Base-by-base conservation (phyloP, 2,329 filamentous ascomycete species). In the Aureobasidium sp. region DNA sequence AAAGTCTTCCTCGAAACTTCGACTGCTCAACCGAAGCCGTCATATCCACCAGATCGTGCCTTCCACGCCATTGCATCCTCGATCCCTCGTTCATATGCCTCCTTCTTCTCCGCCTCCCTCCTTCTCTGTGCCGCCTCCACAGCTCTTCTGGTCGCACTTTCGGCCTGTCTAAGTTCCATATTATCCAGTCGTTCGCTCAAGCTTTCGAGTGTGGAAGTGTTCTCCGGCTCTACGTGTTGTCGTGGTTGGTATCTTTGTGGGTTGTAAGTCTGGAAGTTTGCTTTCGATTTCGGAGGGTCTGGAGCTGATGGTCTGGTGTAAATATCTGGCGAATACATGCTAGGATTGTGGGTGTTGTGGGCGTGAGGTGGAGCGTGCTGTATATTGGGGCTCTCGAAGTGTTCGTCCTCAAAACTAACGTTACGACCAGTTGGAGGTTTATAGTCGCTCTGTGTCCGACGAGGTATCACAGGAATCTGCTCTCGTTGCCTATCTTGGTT, bases 31-130 rank as follows among this genome's bases (percentile, higher is more conserved):
- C 7, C 32, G 11, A 50, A 50, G 4, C 16, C 13, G 5, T 34
- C 34, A 51, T 27, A 37, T 5, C 21, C 13, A 27, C 21, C 32
- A 8, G 48, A 34, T 36, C 34, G 48, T 39, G 32, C 32, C 27
- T 54, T 54, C 50, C 50, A 54, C 50, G 34, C 36, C 57, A 59
- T 49, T 25, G 44, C 57, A 34, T 59, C 57, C 10, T 59, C 36
- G 3, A 59, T n/a, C 8, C 57, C 57, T 21, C 36, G 27, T 6
- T 50, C 57, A 8, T 59, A 59, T 3, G 57, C 57, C 14, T 50
- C 57, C 9, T 41, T 50, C 45, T n/a, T 59, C 4, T 59, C 57
- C 45, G 25, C 3, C 10, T 59, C 57, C 16, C 44, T 27, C 11
- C 57, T 50, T 29, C 50, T 50, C 37, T 50, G 34, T 16, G 27